Percentiles rank a stretch among this genome's conserved stretches.
phyloP scores from a whole-genome alignment of 73 alveolate species.

The Effrenium voratum region DNA sequence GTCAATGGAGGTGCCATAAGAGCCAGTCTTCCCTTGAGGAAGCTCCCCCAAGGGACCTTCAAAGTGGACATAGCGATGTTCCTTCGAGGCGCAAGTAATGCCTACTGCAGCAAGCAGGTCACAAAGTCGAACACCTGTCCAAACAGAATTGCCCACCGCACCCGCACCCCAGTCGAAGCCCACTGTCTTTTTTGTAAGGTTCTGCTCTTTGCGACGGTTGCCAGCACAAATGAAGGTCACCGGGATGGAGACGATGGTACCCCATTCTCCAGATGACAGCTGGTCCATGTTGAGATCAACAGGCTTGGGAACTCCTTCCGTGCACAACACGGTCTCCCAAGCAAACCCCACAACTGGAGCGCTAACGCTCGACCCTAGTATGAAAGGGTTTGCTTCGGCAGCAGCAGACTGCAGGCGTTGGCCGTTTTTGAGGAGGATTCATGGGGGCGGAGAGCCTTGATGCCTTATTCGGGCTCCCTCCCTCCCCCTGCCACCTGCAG shows the following conservation, averaged over 20 bases:
- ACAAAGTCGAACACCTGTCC: slow-evolving; percentile 94
- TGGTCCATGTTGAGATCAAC: slow-evolving; percentile 33
- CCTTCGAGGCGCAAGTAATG: slow-evolving; percentile 77
- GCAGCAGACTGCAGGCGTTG: too few relatives aligned
- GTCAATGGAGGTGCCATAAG: slow-evolving; percentile 94
- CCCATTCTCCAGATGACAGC: slow-evolving; percentile 16
- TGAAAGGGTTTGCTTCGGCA: too few relatives aligned
- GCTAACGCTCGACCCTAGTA: too few relatives aligned
- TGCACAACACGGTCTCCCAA: too few relatives aligned
- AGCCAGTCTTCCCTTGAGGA: slow-evolving; percentile 90
- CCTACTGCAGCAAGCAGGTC: slow-evolving; percentile 94
- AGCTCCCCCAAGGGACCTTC: slow-evolving; percentile 94
- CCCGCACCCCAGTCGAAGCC: slow-evolving; percentile 95
- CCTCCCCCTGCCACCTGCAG: too few relatives aligned
- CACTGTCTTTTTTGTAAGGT: slow-evolving; percentile 84
- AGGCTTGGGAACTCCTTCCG: slow-evolving; percentile 33
- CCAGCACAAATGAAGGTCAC: slow-evolving; percentile 95
- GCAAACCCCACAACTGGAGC: too few relatives aligned
- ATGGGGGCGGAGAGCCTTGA: too few relatives aligned
- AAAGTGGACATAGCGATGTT: slow-evolving; percentile 93
- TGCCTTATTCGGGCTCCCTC: too few relatives aligned
- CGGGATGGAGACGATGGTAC: slow-evolving; percentile 51
- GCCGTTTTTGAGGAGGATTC: too few relatives aligned
- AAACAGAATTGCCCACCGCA: slow-evolving; percentile 94
- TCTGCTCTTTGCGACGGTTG: slow-evolving; percentile 94